phyloP scores from a whole-genome alignment of 2,329 filamentous ascomycete species.

The Aspergillus sp. region DNA sequence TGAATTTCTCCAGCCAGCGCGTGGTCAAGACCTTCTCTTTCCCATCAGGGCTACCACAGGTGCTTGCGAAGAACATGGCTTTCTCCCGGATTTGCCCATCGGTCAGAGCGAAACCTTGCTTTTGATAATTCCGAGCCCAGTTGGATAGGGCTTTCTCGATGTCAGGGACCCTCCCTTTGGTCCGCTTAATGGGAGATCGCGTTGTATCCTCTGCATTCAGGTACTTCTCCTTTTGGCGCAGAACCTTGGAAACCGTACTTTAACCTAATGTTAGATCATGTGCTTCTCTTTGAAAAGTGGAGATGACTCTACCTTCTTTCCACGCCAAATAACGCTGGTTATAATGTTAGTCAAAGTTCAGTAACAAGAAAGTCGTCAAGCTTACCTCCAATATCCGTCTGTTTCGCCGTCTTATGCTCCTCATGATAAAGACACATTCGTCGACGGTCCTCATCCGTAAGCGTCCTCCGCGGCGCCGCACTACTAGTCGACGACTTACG shows the following conservation, averaged over 20 bases:
- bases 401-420: conserved; percentile 82
- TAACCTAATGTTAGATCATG: conserved; percentile 15
- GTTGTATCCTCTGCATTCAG: conserved; percentile 73
- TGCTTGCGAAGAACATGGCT: conserved; percentile 71
- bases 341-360: conserved; percentile 11
- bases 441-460: conserved; percentile 84
- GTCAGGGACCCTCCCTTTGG: conserved; percentile 80
- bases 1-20: conserved; percentile 91
- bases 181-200: conserved; percentile 70
- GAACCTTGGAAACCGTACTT: conserved; percentile 99
- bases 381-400: conserved; percentile 88
- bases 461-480: conserved; percentile 70
- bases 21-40: conserved; percentile 64
- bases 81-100: conserved; percentile 82
- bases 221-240: conserved; percentile 92
- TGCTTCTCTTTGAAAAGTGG: not conserved
- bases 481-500: conserved; percentile 37
- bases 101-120: conserved; percentile 64
- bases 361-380: conserved; percentile 6
- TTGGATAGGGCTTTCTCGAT: conserved; percentile 85
- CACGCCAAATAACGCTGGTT: conserved; percentile 76
- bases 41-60: conserved; percentile 63
- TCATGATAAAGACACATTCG: conserved; percentile 92
- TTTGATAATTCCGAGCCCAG: conserved; percentile 76
- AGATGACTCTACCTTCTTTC: conserved; percentile 72